Percentiles rank a stretch among this genome's conserved stretches.
Evolutionary conservation across 768 basidiomycete species (phyloP).

Genomic region (Agrocybe praecox): DNA sequence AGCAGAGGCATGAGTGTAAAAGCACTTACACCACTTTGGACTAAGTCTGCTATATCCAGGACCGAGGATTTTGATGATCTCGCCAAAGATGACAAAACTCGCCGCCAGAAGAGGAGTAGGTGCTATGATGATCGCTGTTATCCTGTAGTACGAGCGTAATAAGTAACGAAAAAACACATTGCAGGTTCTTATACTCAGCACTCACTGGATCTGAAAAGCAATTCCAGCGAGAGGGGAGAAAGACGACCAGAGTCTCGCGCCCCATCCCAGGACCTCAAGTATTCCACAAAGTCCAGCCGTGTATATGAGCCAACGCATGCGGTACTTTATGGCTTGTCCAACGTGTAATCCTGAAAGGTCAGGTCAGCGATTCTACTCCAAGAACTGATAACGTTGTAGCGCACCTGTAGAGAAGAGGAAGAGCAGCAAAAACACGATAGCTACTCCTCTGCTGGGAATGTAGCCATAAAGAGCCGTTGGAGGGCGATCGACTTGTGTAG

Average conservation of each 20-base stretch:
- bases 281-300: conserved; percentile 46
- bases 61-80: conserved; percentile 45
- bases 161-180: no score
- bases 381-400: neutral
- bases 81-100: conserved; percentile 55
- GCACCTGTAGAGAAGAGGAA: neutral
- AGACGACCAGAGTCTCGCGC: conserved; percentile 49
- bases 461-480: neutral
- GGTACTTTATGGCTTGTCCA: conserved; percentile 39
- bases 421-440: neutral
- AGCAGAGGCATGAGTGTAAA: neutral
- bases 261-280: conserved; percentile 54
- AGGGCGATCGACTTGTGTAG: neutral
- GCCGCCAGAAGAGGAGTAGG: conserved; percentile 61
- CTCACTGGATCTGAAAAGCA: conserved; percentile 39
- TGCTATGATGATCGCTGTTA: conserved; percentile 45
- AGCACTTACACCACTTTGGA: conserved; percentile 34
- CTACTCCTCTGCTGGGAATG: neutral
- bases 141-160: conserved; percentile 17
- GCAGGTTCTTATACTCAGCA: no score
- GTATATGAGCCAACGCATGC: conserved; percentile 51
- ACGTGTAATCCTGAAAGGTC: conserved; percentile 40
- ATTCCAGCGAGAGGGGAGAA: conserved; percentile 14
- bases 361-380: no score
- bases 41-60: conserved; percentile 50